Evolutionary conservation across 2,329 filamentous ascomycete species (phyloP).

Genomic region (Penicillium thymicola): DNA sequence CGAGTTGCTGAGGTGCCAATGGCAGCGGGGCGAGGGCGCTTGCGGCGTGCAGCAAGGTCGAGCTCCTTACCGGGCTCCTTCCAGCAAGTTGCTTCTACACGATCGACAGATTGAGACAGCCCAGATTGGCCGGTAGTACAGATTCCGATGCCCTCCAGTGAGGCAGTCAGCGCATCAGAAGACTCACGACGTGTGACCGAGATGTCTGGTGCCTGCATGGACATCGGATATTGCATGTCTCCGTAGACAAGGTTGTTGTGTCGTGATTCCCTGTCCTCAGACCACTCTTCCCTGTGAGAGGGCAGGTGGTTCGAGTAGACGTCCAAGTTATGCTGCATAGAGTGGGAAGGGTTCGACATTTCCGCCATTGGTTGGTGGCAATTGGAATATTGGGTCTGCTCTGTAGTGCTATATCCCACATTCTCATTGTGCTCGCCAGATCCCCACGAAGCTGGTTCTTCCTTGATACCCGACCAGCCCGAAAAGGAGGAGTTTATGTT

Average conservation of each 20-base stretch:
- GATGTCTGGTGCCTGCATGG: slow-evolving; percentile 31
- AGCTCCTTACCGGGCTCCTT: slow-evolving; percentile 41
- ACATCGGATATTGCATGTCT: slow-evolving; percentile 31
- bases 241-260: slow-evolving; percentile 30
- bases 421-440: slow-evolving; percentile 22
- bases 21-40: slow-evolving; percentile 46
- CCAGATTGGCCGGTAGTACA: slow-evolving; percentile 23
- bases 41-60: slow-evolving; percentile 47
- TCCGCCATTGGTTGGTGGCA: slow-evolving; percentile 23
- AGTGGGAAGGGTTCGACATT: slow-evolving; percentile 13
- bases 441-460: slow-evolving; percentile 30
- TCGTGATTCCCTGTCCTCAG: slow-evolving; percentile 21
- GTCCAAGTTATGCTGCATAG: slow-evolving; percentile 15
- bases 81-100: slow-evolving; percentile 30
- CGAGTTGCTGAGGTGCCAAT: slow-evolving; percentile 43
- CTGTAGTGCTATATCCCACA: slow-evolving; percentile 23
- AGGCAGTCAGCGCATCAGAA: slow-evolving; percentile 35
- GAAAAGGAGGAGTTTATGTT: slow-evolving; percentile 24
- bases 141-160: slow-evolving; percentile 38
- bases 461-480: slow-evolving; percentile 29
- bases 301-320: slow-evolving; percentile 17
- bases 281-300: slow-evolving; percentile 28
- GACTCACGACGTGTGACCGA: slow-evolving; percentile 31
- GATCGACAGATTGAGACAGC: slow-evolving; percentile 27
- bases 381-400: slow-evolving; percentile 20